Evolutionary conservation across 306 rosid genomes (phyloP).

Genomic region (Citrullus colocynthis): DNA sequence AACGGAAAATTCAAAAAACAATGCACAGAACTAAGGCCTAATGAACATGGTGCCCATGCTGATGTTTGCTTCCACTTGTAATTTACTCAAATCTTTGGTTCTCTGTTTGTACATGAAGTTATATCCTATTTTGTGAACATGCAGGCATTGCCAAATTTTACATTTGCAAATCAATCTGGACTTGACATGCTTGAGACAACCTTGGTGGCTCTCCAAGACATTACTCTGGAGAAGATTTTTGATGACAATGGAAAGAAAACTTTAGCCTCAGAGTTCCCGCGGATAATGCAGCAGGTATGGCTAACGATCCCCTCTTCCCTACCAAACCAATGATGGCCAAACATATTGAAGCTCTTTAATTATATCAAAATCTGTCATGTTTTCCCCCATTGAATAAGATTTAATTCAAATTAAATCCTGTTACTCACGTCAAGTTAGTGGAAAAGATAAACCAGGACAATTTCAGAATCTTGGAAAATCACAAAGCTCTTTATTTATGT

Average conservation of each 20-base stretch:
- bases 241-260: constrained; percentile 92
- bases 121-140: constrained; percentile 11
- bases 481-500: background rate
- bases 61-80: background rate
- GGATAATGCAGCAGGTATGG: constrained; percentile 93
- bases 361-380: background rate
- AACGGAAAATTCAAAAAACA: background rate
- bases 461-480: background rate
- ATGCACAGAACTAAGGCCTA: background rate
- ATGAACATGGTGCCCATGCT: background rate
- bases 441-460: background rate
- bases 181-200: constrained; percentile 99
- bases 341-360: background rate
- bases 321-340: background rate
- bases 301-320: background rate
- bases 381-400: background rate
- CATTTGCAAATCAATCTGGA: constrained; percentile 93
- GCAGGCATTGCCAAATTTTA: constrained; percentile 82
- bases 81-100: background rate
- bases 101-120: constrained; percentile 4
- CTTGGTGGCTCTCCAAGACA: constrained; percentile 88
- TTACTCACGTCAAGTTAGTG: background rate
- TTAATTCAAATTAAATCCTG: background rate
- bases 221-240: constrained; percentile 74
- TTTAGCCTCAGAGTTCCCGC: constrained; percentile 80